Conservation (phyloP, 2,329 filamentous ascomycete genomes). For the Hypomyces perniciosus region DNA sequence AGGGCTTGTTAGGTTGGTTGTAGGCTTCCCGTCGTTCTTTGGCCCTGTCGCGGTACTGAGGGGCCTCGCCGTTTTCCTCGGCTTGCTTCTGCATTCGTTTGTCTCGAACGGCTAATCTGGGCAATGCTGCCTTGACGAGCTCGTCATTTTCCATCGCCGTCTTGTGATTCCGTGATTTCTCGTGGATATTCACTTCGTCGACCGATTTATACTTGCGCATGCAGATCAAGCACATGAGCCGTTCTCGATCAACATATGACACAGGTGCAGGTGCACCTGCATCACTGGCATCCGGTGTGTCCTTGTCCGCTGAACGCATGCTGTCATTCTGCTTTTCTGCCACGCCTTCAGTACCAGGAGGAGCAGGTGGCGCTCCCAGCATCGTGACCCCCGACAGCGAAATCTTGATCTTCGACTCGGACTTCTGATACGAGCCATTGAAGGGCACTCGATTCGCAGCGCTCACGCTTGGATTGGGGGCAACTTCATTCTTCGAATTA, state of each 20-base stretch:
- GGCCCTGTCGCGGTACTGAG: constrained; percentile 59
- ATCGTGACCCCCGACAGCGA: constrained; percentile 25
- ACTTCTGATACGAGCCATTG: constrained; percentile 4
- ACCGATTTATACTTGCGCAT: constrained; percentile 42
- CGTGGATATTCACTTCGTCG: constrained; percentile 38
- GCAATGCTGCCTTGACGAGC: constrained; percentile 44
- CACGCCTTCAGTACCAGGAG: constrained; percentile 9
- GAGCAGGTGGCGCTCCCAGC: constrained; percentile 13
- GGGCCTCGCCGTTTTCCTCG: constrained; percentile 13
- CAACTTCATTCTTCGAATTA: constrained; percentile 1
- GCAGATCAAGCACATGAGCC: constrained; percentile 39
- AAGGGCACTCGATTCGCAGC: not conserved
- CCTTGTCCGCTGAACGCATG: constrained; percentile 5
- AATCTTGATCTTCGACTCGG: constrained; percentile 23
- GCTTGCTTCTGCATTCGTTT: constrained; percentile 28
- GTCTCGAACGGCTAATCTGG: constrained; percentile 34
- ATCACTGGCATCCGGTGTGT: not conserved
- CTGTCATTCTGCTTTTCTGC: constrained; percentile 13
- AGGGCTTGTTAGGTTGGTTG: constrained; percentile 53
- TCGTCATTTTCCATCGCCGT: constrained; percentile 34
- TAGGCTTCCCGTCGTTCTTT: constrained; percentile 59
- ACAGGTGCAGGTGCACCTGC: constrained; percentile 13
- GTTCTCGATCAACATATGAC: constrained; percentile 55
- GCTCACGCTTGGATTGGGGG: not conserved
- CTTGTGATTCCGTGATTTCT: constrained; percentile 37